Percentiles rank a stretch among this genome's conserved stretches.
Conservation (phyloP, 306 rosid species). For the Rosa rugosa region DNA sequence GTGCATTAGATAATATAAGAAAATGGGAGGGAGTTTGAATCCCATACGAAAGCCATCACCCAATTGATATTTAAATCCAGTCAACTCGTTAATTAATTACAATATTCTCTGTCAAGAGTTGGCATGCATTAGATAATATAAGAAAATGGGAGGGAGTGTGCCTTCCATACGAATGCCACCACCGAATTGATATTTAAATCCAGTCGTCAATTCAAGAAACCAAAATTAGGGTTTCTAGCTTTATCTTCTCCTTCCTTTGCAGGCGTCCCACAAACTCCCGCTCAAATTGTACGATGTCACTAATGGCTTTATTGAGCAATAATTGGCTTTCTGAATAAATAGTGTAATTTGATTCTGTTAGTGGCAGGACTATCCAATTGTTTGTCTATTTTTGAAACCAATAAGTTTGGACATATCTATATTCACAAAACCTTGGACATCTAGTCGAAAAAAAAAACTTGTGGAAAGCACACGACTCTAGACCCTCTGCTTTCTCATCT, state of each 20-base stretch:
- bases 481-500: too few relatives aligned
- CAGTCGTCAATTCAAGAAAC: not conserved
- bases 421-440: too few relatives aligned
- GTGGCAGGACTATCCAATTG: not conserved
- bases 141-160: conserved; percentile 64
- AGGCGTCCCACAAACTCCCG: conserved; percentile 10
- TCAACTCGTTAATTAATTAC: not conserved
- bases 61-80: conserved; percentile 30
- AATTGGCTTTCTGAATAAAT: not conserved
- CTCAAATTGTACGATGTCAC: not conserved
- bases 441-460: too few relatives aligned
- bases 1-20: conserved; percentile 38
- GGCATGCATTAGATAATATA: conserved; percentile 39
- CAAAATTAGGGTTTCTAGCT: conserved; percentile 6
- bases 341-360: not conserved
- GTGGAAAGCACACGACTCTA: too few relatives aligned
- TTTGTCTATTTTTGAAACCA: not conserved
- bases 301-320: not conserved
- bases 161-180: not conserved
- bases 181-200: too few relatives aligned
- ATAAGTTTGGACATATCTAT: not conserved
- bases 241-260: conserved; percentile 7
- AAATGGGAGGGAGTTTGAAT: conserved; percentile 65
- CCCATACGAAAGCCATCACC: conserved; percentile 68
- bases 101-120: conserved; percentile 18